These are phyloP conservation scores for Exserohilum rostratum DNA, from an alignment of 2,329 filamentous ascomycete genomes.

Conservation along the genomic window DNA sequence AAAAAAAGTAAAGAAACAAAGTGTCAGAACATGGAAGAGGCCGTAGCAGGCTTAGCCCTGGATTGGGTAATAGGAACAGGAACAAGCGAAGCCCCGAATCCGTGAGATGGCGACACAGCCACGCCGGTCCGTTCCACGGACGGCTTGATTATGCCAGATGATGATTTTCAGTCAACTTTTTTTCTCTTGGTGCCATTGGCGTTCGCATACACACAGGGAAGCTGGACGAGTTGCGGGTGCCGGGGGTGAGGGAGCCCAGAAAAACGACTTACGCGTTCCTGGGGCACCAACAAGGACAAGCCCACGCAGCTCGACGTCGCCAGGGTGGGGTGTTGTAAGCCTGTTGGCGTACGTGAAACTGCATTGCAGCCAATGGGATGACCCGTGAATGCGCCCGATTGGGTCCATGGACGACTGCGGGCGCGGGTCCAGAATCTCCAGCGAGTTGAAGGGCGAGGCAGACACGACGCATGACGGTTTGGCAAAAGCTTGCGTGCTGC, in stretches of 20 bases:
- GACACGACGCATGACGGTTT: slow-evolving; percentile 5
- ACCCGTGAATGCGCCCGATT: slow-evolving; percentile 7
- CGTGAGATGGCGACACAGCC: slow-evolving; percentile 2
- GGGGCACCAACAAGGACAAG: slow-evolving; percentile 9
- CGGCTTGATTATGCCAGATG: not conserved
- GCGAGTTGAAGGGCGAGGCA: not conserved
- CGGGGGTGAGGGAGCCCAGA: not conserved
- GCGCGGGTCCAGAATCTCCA: not conserved
- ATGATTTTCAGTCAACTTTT: not conserved
- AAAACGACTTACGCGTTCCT: slow-evolving; percentile 11
- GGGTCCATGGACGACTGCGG: slow-evolving; percentile 2
- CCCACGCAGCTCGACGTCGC: slow-evolving; percentile 1
- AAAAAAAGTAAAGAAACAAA: not conserved
- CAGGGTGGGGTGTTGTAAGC: slow-evolving; percentile 10
- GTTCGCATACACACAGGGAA: not conserved
- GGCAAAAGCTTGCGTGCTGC: slow-evolving; percentile 3
- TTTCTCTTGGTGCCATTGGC: not conserved
- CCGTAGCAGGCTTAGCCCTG: not conserved
- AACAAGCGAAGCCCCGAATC: not conserved
- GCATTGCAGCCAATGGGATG: slow-evolving; percentile 4
- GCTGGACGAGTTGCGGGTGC: not conserved
- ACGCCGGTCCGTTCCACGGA: not conserved
- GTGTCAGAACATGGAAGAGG: not conserved
- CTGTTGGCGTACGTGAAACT: slow-evolving; percentile 8
- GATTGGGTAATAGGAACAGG: not conserved